Percentiles rank a stretch among this genome's conserved stretches.
phyloP scores from a whole-genome alignment of 768 basidiomycete genomes.

The Daedalea quercina region DNA sequence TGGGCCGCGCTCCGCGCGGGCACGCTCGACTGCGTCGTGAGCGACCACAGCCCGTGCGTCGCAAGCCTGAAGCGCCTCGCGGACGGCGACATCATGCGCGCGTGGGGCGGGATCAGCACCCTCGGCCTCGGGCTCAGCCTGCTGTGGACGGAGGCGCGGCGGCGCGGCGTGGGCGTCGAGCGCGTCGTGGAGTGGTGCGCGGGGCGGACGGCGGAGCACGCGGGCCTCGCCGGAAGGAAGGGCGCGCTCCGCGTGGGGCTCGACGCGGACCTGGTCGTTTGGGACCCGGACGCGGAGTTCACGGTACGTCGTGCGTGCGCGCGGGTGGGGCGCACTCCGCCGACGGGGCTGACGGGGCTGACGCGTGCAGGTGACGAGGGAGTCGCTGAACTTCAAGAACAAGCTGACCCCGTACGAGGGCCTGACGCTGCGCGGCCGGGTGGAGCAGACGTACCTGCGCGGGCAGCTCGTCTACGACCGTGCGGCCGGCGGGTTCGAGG shows the following conservation, averaged over 20 bases:
- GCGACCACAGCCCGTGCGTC: conserved; percentile 93
- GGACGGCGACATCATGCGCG: conserved; percentile 75
- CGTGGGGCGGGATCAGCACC: conserved; percentile 94
- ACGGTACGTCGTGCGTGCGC: conserved; percentile 32
- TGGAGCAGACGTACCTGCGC: conserved; percentile 74
- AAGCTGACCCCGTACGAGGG: conserved; percentile 90
- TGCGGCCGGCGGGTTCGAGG: conserved; percentile 21
- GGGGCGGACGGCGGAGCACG: conserved; percentile 69
- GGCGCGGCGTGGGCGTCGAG: conserved; percentile 48
- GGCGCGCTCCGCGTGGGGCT: conserved; percentile 67
- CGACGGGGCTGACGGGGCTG: conserved; percentile 6
- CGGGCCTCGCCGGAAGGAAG: conserved; percentile 62
- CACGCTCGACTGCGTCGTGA: conserved; percentile 87
- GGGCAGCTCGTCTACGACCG: conserved; percentile 62
- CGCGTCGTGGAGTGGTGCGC: conserved; percentile 74
- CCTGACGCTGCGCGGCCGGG: conserved; percentile 60
- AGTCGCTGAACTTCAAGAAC: conserved; percentile 82
- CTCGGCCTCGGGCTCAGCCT: conserved; percentile 86
- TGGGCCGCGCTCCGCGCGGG: conserved; percentile 82
- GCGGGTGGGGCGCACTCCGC: too few relatives aligned
- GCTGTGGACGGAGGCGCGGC: conserved; percentile 79
- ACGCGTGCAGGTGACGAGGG: conserved; percentile 57
- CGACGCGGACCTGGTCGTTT: conserved; percentile 85
- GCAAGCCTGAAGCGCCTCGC: conserved; percentile 72
- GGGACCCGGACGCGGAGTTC: conserved; percentile 55